phyloP scores from a whole-genome alignment of 2,329 filamentous ascomycete genomes.

The Bipolaris cookei region DNA sequence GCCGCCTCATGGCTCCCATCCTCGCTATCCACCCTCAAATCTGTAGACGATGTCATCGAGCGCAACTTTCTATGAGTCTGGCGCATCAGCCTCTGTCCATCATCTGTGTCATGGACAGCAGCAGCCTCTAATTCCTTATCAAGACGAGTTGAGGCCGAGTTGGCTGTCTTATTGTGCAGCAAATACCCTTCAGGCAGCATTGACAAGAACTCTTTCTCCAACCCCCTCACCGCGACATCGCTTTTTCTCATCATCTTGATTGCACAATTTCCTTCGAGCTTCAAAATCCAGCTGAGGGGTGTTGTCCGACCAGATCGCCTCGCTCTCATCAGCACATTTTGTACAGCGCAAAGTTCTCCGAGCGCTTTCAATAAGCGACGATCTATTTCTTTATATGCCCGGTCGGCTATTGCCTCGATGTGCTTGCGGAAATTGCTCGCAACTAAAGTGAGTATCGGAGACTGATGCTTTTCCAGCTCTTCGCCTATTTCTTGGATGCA shows the following conservation, averaged over 20 bases:
- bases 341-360: neutral
- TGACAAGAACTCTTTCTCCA: neutral
- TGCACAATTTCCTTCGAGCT: neutral
- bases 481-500: too few relatives aligned
- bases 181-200: neutral
- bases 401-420: neutral
- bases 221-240: too few relatives aligned
- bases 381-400: conserved; percentile 5
- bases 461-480: conserved; percentile 1
- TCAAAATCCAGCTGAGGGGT: neutral
- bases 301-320: neutral
- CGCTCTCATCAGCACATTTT: neutral
- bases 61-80: conserved; percentile 25
- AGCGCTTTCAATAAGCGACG: neutral
- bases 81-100: conserved; percentile 19
- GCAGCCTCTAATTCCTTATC: neutral
- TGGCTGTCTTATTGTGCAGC: neutral
- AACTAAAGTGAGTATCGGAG: conserved; percentile 5
- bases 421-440: neutral
- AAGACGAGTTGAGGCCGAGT: neutral
- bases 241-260: too few relatives aligned
- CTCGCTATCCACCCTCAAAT: neutral
- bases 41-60: conserved; percentile 19
- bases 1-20: neutral
- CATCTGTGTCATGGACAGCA: neutral